Evolutionary conservation across 495 filamentous ascomycete genomes (phyloP).

Genomic region (Saxophila tyrrhenica): DNA sequence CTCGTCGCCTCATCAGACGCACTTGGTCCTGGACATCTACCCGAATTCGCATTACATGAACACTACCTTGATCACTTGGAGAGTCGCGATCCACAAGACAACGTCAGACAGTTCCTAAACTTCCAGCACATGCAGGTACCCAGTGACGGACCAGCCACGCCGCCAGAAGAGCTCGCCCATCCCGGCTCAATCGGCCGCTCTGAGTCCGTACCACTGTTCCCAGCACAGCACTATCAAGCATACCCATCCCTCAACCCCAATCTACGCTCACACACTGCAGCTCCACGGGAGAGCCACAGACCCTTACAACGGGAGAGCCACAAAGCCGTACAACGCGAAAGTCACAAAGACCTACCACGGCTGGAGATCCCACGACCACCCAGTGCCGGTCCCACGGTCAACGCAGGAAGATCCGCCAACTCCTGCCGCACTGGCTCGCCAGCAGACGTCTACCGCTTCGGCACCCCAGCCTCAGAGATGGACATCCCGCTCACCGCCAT

Average conservation of each 20-base stretch:
- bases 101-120: slow-evolving; percentile 74
- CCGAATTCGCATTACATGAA: slow-evolving; percentile 58
- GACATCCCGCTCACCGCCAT: slow-evolving; percentile 78
- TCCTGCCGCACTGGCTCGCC: slow-evolving; percentile 15
- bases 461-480: slow-evolving; percentile 76
- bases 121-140: slow-evolving; percentile 54
- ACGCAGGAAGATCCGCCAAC: background rate
- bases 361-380: slow-evolving; percentile 30
- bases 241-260: slow-evolving; percentile 18
- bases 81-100: slow-evolving; percentile 74
- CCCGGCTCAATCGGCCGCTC: slow-evolving; percentile 19
- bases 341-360: slow-evolving; percentile 25
- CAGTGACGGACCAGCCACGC: slow-evolving; percentile 23
- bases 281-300: slow-evolving; percentile 21
- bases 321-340: slow-evolving; percentile 19
- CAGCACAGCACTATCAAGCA: slow-evolving; percentile 21
- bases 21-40: slow-evolving; percentile 52
- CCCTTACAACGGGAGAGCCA: slow-evolving; percentile 26
- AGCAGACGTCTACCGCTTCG: slow-evolving; percentile 51
- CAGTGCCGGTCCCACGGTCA: slow-evolving; percentile 19
- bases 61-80: slow-evolving; percentile 55
- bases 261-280: slow-evolving; percentile 19
- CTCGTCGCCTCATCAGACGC: slow-evolving; percentile 84
- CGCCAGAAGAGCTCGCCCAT: slow-evolving; percentile 10
- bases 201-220: slow-evolving; percentile 29